A percentile compares a stretch with the other conserved stretches of the same genome.
Evolutionary conservation across 768 basidiomycete species (phyloP).

Genomic region (Tricholoma terreum): DNA sequence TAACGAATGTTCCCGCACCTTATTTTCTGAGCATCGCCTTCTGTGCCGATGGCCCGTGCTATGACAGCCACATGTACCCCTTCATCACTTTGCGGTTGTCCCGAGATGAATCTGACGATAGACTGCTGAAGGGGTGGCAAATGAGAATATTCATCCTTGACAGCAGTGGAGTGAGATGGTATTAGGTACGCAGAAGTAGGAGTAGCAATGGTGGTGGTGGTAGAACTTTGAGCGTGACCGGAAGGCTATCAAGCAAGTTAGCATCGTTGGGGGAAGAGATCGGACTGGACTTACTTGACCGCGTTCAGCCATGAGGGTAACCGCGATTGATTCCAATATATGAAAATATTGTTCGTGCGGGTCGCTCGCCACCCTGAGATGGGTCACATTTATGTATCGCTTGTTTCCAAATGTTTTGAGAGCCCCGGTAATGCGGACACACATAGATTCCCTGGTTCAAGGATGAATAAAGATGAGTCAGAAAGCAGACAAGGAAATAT

Average conservation of each 20-base stretch:
- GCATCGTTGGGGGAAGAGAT: neutral
- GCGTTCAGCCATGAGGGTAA: conserved; percentile 61
- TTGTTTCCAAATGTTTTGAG: conserved; percentile 82
- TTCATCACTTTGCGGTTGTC: conserved; percentile 46
- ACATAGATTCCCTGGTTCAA: conserved; percentile 59
- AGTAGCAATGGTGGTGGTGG: conserved; percentile 11
- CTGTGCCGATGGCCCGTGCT: conserved; percentile 54
- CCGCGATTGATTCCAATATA: conserved; percentile 68
- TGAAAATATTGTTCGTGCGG: conserved; percentile 82
- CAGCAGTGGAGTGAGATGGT: conserved; percentile 27
- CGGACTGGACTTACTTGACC: conserved; percentile 50
- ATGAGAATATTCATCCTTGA: conserved; percentile 47
- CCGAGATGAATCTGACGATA: conserved; percentile 65
- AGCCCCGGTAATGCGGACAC: conserved; percentile 77
- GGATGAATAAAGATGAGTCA: conserved; percentile 2
- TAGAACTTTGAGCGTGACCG: conserved; percentile 25
- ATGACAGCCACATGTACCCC: conserved; percentile 77
- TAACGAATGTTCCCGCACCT: conserved; percentile 40
- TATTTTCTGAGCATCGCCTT: conserved; percentile 52
- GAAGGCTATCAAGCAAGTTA: conserved; percentile 25
- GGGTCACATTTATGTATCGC: conserved; percentile 75
- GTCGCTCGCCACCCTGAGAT: conserved; percentile 68
- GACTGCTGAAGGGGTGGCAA: conserved; percentile 57
- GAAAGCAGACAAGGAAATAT: conserved; percentile 6
- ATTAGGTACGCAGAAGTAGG: conserved; percentile 42